Conservation (phyloP, 352 stramenopile species). For the Peronospora destructor region DNA sequence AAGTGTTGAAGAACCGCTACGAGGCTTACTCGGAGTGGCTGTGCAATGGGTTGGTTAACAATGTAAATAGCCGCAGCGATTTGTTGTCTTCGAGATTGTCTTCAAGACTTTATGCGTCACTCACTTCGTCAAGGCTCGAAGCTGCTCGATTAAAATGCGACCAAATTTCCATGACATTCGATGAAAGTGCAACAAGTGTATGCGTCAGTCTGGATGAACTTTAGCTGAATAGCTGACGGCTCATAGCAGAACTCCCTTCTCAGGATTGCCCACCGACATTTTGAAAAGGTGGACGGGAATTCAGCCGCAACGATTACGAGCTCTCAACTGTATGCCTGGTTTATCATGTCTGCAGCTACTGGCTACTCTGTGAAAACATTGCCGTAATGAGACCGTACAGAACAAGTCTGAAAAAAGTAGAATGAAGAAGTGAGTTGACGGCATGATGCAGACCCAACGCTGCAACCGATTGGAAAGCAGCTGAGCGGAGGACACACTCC, state of each 20-base stretch:
- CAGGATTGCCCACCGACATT: slow-evolving; percentile 31
- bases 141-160: slow-evolving; percentile 55
- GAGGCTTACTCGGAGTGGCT: slow-evolving; percentile 32
- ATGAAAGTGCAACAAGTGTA: slow-evolving; percentile 37
- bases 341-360: slow-evolving; percentile 50
- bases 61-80: slow-evolving; percentile 32
- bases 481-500: slow-evolving; percentile 6
- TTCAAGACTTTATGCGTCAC: slow-evolving; percentile 32
- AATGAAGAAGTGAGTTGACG: slow-evolving; percentile 64
- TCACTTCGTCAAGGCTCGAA: slow-evolving; percentile 36
- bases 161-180: slow-evolving; percentile 47
- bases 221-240: slow-evolving; percentile 49
- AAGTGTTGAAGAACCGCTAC: slow-evolving; percentile 15
- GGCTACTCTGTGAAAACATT: slow-evolving; percentile 61
- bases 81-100: slow-evolving; percentile 31
- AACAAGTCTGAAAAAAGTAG: slow-evolving; percentile 88
- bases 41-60: slow-evolving; percentile 40
- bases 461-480: slow-evolving; percentile 14
- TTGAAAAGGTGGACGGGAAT: slow-evolving; percentile 38
- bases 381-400: slow-evolving; percentile 83
- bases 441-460: slow-evolving; percentile 17
- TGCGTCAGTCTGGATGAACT: slow-evolving; percentile 33
- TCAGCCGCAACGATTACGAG: slow-evolving; percentile 49
- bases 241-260: slow-evolving; percentile 52
- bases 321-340: slow-evolving; percentile 59